These are phyloP conservation scores for Pelargonium nanum DNA, from an alignment of 345 rosid species.

Conservation along the genomic window DNA sequence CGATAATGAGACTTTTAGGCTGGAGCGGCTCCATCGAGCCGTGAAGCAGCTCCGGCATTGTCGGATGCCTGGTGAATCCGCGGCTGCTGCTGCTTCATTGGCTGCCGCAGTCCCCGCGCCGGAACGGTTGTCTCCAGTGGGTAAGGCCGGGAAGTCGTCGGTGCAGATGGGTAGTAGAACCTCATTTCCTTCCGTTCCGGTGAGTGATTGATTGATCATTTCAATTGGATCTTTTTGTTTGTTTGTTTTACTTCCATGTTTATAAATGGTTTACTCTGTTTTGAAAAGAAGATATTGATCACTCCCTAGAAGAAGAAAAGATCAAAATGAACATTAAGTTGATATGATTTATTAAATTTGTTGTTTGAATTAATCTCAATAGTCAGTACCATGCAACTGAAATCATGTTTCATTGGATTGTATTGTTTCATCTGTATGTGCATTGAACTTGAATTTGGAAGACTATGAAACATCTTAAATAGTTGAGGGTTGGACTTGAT, in stretches of 20 bases:
- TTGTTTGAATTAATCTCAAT: background rate
- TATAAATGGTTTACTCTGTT: no score
- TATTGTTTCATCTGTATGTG: background rate
- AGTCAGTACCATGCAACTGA: background rate
- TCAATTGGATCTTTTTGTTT: background rate
- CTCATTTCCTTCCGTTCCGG: background rate
- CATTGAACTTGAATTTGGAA: background rate
- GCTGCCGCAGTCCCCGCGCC: conserved; percentile 28
- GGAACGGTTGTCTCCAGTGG: conserved; percentile 40
- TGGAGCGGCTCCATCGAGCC: conserved; percentile 75
- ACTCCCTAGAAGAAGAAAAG: background rate
- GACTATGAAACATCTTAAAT: background rate
- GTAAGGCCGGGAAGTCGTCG: conserved; percentile 27
- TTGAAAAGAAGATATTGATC: background rate
- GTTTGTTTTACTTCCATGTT: no score
- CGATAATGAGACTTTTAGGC: conserved; percentile 56
- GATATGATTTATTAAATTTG: background rate
- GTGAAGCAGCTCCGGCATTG: conserved; percentile 70
- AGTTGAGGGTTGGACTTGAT: no score
- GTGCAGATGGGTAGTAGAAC: background rate
- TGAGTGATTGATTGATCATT: background rate
- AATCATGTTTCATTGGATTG: background rate
- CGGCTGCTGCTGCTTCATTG: conserved; percentile 18
- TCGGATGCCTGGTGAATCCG: conserved; percentile 60
- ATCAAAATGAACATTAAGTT: no score